phyloP scores from a whole-genome alignment of 257 asterid species.

The Verbena officinalis region DNA sequence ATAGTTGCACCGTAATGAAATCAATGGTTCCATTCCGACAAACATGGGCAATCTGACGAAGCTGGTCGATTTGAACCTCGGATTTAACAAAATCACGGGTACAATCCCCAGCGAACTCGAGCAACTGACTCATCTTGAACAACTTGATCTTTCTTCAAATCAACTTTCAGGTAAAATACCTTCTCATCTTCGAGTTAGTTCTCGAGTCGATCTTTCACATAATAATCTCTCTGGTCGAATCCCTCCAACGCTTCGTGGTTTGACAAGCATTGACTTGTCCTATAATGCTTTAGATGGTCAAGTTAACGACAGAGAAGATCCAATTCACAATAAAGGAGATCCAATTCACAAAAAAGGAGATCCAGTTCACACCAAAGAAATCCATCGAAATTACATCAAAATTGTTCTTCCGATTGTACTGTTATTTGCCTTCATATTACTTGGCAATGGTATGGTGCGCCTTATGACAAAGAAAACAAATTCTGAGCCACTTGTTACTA shows the following conservation, averaged over 20 bases:
- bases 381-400: no score
- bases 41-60: background rate
- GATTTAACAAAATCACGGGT: background rate
- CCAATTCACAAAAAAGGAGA: background rate
- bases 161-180: background rate
- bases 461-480: background rate
- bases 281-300: slow-evolving; percentile 2
- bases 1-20: background rate
- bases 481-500: background rate
- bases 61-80: background rate
- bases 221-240: background rate
- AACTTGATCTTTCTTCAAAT: background rate
- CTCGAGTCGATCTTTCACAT: background rate
- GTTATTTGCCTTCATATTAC: no score
- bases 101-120: background rate
- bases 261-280: background rate
- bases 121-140: background rate
- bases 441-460: no score
- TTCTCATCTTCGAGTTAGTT: background rate
- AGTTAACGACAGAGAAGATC: background rate
- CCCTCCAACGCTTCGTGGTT: background rate
- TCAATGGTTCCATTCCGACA: background rate
- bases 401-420: no score
- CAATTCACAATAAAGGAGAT: background rate
- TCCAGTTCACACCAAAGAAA: no score